Conservation (phyloP, 2,329 filamentous ascomycete genomes). For the Phaeomoniella chlamydospora region DNA sequence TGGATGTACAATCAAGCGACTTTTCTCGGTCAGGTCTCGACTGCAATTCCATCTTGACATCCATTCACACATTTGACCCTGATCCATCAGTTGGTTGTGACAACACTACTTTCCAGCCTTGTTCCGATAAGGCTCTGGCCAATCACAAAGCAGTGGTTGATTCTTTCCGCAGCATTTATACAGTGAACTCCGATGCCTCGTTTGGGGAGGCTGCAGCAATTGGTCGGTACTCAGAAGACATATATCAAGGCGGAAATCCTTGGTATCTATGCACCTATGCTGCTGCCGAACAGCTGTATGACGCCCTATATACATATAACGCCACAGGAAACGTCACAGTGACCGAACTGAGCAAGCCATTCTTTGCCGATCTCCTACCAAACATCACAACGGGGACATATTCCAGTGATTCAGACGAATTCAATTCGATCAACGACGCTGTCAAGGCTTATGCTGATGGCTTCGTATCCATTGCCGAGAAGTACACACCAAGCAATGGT, state of each 20-base stretch:
- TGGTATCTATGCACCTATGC: slow-evolving; percentile 67
- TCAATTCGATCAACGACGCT: slow-evolving; percentile 40
- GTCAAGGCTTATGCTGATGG: slow-evolving; percentile 49
- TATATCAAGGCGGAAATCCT: slow-evolving; percentile 65
- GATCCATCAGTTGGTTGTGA: slow-evolving; percentile 10
- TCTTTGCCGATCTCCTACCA: slow-evolving; percentile 55
- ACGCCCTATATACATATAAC: slow-evolving; percentile 59
- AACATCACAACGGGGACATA: slow-evolving; percentile 50
- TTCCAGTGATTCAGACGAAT: slow-evolving; percentile 38
- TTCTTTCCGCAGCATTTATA: slow-evolving; percentile 58
- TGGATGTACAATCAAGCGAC: slow-evolving; percentile 35
- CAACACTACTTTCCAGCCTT: slow-evolving; percentile 57
- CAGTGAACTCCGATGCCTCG: slow-evolving; percentile 27
- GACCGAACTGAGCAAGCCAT: slow-evolving; percentile 48
- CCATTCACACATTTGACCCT: slow-evolving; percentile 27
- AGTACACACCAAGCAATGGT: slow-evolving; percentile 43
- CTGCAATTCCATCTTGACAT: slow-evolving; percentile 47
- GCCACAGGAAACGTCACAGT: slow-evolving; percentile 48
- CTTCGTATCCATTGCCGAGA: slow-evolving; percentile 32
- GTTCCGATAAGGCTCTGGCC: slow-evolving; percentile 50
- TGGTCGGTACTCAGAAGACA: slow-evolving; percentile 57
- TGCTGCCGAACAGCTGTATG: slow-evolving; percentile 67
- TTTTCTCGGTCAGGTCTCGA: slow-evolving; percentile 55
- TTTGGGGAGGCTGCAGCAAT: slow-evolving; percentile 22
- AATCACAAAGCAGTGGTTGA: slow-evolving; percentile 67